Evolutionary conservation across 768 basidiomycete species (phyloP).

Genomic region (Tephrocybe sp.): DNA sequence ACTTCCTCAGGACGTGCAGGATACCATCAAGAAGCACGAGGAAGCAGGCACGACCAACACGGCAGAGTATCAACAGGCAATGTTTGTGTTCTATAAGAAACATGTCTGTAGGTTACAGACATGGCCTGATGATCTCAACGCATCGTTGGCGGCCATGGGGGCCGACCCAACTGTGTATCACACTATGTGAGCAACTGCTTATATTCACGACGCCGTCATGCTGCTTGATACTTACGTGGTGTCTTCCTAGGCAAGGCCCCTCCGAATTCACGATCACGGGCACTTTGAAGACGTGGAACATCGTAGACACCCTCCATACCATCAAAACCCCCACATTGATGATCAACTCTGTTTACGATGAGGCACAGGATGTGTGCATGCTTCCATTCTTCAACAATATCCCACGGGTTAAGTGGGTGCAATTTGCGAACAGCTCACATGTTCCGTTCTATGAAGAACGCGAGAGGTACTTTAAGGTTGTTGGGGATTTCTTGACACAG

Average conservation of each 20-base stretch:
- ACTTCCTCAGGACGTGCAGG: background rate
- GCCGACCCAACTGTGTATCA: constrained; percentile 25
- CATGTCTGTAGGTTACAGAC: constrained; percentile 25
- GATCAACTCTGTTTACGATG: constrained; percentile 44
- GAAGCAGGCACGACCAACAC: constrained; percentile 18
- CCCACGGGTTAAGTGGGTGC: constrained; percentile 42
- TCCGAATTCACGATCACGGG: constrained; percentile 17
- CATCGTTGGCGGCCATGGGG: constrained; percentile 21
- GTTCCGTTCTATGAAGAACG: constrained; percentile 44
- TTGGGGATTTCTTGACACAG: constrained; percentile 31
- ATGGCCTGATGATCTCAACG: constrained; percentile 22
- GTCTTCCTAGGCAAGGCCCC: constrained; percentile 12
- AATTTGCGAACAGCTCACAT: constrained; percentile 45
- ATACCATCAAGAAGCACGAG: constrained; percentile 16
- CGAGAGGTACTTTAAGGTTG: constrained; percentile 37
- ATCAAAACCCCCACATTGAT: constrained; percentile 39
- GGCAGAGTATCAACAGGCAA: constrained; percentile 17
- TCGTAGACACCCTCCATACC: constrained; percentile 41
- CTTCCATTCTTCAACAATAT: constrained; percentile 40
- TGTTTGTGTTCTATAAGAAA: constrained; percentile 24
- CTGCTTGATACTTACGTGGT: background rate
- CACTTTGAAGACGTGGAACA: constrained; percentile 41
- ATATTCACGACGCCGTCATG: constrained; percentile 9
- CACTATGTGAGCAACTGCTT: constrained; percentile 23
- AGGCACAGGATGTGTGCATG: constrained; percentile 38